Base-by-base conservation (phyloP, 768 basidiomycete species). In the Lenzites betulinus region DNA sequence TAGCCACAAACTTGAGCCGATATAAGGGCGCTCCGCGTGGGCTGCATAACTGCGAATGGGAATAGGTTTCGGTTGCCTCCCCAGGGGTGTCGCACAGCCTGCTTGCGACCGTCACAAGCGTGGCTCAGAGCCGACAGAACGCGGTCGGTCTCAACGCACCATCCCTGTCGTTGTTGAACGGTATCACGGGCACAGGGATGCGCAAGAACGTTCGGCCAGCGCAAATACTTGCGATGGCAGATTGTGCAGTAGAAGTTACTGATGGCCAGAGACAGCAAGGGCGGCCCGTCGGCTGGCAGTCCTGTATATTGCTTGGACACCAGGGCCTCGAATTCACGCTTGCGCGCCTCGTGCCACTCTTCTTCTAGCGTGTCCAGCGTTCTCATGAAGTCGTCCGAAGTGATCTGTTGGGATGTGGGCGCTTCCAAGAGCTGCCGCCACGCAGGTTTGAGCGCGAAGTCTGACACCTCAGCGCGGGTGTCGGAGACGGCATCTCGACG, bases 191-290 rank as follows among this genome's bases (percentile, higher is more conserved):
- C 33, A 22, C 49, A 51, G 13, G 9, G 9, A 36, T 51, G 49
- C 12, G 49, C 49, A 7, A 51, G 49, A n/a, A 51, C 49, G 33
- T 51, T 35, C 8, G 49, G 49, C 49, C 49, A 51, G 9, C 49
- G 49, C 49, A 51, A 20, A 11, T 20, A 18, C 49, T 7, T 12
- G 33, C 49, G 49, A 15, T 35, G 8, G n/a, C 49, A 51, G 33
- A 8, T 7, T 8, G 5, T 36, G 49, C 49, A 51, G 33, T 20
- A 12, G 15, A 36, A 51, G n/a, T 18, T 57, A 5, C 39, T 39
- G 35, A 57, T 30, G 18, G 55, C 55, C 5, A 57, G 36, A 2
- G 47, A 3, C 15, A 51, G 33, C 9, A 20, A 35, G 1, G 22
- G 33, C 8, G 12, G 7, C 18, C 25, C 36, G 2, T 33, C 26